These are phyloP conservation scores for Priceomyces haplophilus DNA, from an alignment of 805 yeast genomes.

Conservation along the genomic window DNA sequence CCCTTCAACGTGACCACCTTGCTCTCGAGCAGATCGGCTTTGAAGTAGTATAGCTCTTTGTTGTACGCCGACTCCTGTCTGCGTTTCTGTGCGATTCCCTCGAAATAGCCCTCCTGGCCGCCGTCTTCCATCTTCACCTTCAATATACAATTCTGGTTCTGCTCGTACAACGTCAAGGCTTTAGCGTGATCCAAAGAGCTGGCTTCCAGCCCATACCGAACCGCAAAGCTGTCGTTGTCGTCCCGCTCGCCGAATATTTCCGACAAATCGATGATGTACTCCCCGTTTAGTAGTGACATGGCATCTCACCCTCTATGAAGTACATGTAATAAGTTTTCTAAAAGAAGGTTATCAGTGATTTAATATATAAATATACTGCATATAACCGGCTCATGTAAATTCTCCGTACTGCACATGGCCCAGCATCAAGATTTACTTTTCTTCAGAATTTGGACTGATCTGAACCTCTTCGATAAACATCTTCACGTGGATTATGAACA, in stretches of 20 bases:
- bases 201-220: constrained; percentile 41
- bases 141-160: constrained; percentile 30
- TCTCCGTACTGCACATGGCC: too few species aligned
- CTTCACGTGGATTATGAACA: too few species aligned
- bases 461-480: too few species aligned
- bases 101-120: constrained; percentile 31
- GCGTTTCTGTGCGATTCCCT: constrained; percentile 35
- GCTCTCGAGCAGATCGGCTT: constrained; percentile 15
- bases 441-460: too few species aligned
- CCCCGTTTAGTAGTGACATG: constrained; percentile 33
- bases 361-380: background rate
- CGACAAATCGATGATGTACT: constrained; percentile 40
- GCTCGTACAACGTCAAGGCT: constrained; percentile 33
- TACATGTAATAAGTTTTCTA: background rate
- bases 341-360: background rate
- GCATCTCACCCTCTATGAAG: background rate
- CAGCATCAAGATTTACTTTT: too few species aligned
- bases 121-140: constrained; percentile 24
- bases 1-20: constrained; percentile 21
- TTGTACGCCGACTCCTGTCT: constrained; percentile 11
- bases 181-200: constrained; percentile 38
- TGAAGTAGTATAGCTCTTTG: constrained; percentile 32
- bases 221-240: constrained; percentile 16
- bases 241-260: constrained; percentile 13
- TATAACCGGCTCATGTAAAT: background rate